Percentiles rank a stretch among this genome's conserved stretches.
Conservation (phyloP, 1,284 basidiomycete genomes). For the Rhodotorula mucilaginosa region DNA sequence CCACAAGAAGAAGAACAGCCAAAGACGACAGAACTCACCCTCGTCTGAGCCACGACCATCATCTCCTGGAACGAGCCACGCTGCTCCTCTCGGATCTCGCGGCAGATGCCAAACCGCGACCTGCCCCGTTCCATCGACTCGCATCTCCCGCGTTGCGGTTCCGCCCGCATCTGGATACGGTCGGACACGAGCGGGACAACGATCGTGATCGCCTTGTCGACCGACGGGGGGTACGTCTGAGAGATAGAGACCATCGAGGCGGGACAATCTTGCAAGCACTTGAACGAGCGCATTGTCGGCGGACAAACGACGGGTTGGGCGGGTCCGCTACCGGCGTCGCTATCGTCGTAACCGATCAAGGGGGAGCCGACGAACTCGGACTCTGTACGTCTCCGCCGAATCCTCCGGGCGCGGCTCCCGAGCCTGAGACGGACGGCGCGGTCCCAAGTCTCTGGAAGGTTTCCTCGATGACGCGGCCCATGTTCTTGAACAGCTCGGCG, state of each 20-base stretch:
- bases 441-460: slow-evolving; percentile 57
- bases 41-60: slow-evolving; percentile 81
- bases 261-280: slow-evolving; percentile 90
- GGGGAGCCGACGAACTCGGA: neutral
- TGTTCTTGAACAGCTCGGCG: slow-evolving; percentile 72
- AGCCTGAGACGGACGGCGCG: neutral
- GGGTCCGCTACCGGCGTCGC: slow-evolving; percentile 7
- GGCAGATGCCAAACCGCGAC: slow-evolving; percentile 81
- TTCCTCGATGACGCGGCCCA: slow-evolving; percentile 71
- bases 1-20: neutral
- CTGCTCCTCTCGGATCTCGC: slow-evolving; percentile 60
- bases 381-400: slow-evolving; percentile 10
- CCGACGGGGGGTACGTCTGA: slow-evolving; percentile 70
- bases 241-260: slow-evolving; percentile 91
- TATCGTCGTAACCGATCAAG: slow-evolving; percentile 9
- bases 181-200: slow-evolving; percentile 74
- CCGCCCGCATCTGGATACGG: slow-evolving; percentile 72
- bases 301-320: slow-evolving; percentile 21
- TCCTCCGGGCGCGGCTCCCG: slow-evolving; percentile 1
- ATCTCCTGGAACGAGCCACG: slow-evolving; percentile 79
- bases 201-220: slow-evolving; percentile 65
- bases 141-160: slow-evolving; percentile 76
- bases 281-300: slow-evolving; percentile 82
- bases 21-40: slow-evolving; percentile 56
- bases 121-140: slow-evolving; percentile 73